Conservation (phyloP, 345 rosid genomes). For the Boechera divaricarpa region DNA sequence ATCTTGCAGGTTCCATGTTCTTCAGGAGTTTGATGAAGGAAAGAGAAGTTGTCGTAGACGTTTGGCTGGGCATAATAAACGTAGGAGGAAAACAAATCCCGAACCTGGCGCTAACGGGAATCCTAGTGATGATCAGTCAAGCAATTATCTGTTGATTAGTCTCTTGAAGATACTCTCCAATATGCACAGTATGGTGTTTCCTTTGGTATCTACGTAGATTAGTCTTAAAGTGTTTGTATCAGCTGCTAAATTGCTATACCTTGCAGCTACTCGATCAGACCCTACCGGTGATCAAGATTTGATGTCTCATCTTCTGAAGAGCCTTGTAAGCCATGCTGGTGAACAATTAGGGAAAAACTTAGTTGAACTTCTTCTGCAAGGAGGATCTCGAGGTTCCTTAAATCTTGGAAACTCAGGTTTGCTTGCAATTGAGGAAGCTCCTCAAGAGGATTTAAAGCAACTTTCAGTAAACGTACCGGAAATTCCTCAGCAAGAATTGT, state of each 20-base stretch:
- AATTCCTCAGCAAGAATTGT: conserved; percentile 53
- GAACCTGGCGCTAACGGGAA: conserved; percentile 62
- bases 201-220: neutral
- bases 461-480: conserved; percentile 48
- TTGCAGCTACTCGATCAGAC: conserved; percentile 79
- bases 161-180: conserved; percentile 89
- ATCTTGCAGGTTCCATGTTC: conserved; percentile 83
- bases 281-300: conserved; percentile 76
- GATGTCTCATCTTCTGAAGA: conserved; percentile 77
- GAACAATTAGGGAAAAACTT: conserved; percentile 67
- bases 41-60: conserved; percentile 99
- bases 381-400: conserved; percentile 60
- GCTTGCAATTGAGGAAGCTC: conserved; percentile 60
- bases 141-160: conserved; percentile 77
- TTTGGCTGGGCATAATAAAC: conserved; percentile 96
- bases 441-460: conserved; percentile 53
- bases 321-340: conserved; percentile 66
- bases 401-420: conserved; percentile 57
- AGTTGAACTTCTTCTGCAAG: conserved; percentile 65
- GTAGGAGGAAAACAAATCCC: conserved; percentile 95
- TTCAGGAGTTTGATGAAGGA: conserved; percentile 98
- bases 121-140: conserved; percentile 79
- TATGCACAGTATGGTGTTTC: conserved; percentile 83
- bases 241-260: conserved; percentile 5
- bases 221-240: conserved; percentile 13